Evolutionary conservation across 768 basidiomycete genomes (phyloP).

Genomic region (Leucocoprinus leucothites): DNA sequence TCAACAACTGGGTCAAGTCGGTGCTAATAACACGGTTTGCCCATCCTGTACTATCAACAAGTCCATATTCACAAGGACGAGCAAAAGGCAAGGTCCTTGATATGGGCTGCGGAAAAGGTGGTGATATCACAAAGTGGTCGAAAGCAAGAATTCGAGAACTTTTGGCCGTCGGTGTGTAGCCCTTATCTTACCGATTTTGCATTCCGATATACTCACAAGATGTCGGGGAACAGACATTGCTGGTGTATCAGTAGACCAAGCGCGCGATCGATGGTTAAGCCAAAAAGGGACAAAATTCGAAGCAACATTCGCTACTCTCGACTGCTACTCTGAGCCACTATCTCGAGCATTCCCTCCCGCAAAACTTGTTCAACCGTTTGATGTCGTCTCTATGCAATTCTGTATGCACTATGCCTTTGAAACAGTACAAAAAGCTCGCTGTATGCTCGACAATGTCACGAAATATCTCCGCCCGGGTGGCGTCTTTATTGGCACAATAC

Average conservation of each 20-base stretch:
- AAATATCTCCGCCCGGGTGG: slow-evolving; percentile 80
- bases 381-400: slow-evolving; percentile 98
- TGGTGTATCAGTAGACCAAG: slow-evolving; percentile 83
- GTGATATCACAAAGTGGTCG: slow-evolving; percentile 93
- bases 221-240: slow-evolving; percentile 82
- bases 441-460: slow-evolving; percentile 91
- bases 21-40: slow-evolving; percentile 92
- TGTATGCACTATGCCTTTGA: slow-evolving; percentile 99
- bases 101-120: slow-evolving; percentile 98
- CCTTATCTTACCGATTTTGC: background rate
- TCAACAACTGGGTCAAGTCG: slow-evolving; percentile 99
- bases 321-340: slow-evolving; percentile 81
- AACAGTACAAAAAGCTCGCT: slow-evolving; percentile 77
- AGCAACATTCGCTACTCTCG: slow-evolving; percentile 80
- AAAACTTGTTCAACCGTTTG: slow-evolving; percentile 68
- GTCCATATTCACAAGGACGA: slow-evolving; percentile 26
- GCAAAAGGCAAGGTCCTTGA: slow-evolving; percentile 81
- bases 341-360: slow-evolving; percentile 63
- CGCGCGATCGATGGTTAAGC: slow-evolving; percentile 64
- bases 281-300: slow-evolving; percentile 57
- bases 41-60: slow-evolving; percentile 58
- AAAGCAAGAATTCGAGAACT: slow-evolving; percentile 81
- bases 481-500: slow-evolving; percentile 95
- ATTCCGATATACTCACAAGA: slow-evolving; percentile 7
- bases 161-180: slow-evolving; percentile 68